Evolutionary conservation across 2,329 filamentous ascomycete genomes (phyloP), one percentile per base, ranked within the genome.

Genomic region (Metarhizium rileyi): DNA sequence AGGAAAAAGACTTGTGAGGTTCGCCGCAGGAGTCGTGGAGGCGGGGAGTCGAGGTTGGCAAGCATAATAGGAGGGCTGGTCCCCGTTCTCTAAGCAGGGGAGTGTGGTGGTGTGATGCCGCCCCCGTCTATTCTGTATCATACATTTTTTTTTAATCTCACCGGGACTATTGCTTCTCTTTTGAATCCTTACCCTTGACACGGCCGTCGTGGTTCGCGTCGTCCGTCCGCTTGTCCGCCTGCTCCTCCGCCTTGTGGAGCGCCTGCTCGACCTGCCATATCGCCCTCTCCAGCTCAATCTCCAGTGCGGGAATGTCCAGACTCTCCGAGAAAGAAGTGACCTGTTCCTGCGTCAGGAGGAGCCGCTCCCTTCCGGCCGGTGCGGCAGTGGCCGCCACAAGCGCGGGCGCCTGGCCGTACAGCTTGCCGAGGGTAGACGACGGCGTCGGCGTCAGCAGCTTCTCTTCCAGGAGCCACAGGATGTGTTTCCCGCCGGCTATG

Each of bases 391-490:
- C 28, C 23, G 16, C 38, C 46, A 28, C 66, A 50, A 20, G n/a
- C n/a, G 18, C 20, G n/a, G 35, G 35, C 60, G 70, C 57, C 75
- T 76, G 36, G 69, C 70, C 26, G 64, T 97, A 98, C 46, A 94
- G 73, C 46, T 81, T 70, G 63, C 95, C 86, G 44, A 98, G 75
- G 6, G 78, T 71, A 14, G 77, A 69, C 0, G 85, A 89, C 1
- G 89, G 83, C 14, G 75, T 73, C 1, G 81, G 72, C 2, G 73
- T 75, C 36, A 95, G 72, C 26, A 93, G 77, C 44, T 84, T 80
- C 56, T 90, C 83, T 50, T 86, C 71, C 38, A 91, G 67, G 12
- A 98, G 77, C 66, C 88, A 93, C 56, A 91, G 80, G 30, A 97
- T 71, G 64, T 97, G 87, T 60, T 82, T 86, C 20, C 89, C 90